Percentiles rank a stretch among this genome's conserved stretches.
phyloP scores from a whole-genome alignment of 2,329 filamentous ascomycete species.

The Pseudogymnoascus sp. region DNA sequence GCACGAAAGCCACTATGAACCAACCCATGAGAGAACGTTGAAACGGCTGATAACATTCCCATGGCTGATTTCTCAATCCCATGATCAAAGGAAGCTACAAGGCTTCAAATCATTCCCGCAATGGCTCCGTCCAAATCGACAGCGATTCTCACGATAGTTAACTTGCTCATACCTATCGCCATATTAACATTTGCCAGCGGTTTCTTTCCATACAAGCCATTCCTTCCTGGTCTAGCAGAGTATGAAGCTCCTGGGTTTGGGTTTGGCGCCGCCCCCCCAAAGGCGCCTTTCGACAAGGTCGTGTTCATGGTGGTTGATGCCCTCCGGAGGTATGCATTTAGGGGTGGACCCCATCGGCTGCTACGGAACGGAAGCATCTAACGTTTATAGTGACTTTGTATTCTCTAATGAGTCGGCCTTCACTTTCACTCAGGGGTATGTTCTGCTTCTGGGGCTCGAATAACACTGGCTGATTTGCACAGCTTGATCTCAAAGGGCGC shows the following conservation, averaged over 20 bases:
- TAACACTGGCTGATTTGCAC: conserved; percentile 11
- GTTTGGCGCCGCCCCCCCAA: conserved; percentile 45
- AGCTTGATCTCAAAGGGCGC: conserved; percentile 76
- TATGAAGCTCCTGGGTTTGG: conserved; percentile 49
- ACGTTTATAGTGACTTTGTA: conserved; percentile 71
- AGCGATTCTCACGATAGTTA: conserved; percentile 52
- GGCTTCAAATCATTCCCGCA: conserved; percentile 6
- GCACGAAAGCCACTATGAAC: conserved; percentile 5
- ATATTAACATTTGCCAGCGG: conserved; percentile 73
- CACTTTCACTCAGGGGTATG: conserved; percentile 75
- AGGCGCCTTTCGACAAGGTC: conserved; percentile 74
- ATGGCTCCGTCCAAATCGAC: conserved; percentile 20
- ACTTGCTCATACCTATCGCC: conserved; percentile 67
- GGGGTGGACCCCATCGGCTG: background rate
- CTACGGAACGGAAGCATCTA: conserved; percentile 12
- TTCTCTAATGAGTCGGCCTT: conserved; percentile 76
- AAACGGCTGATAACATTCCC: background rate
- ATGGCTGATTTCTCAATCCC: background rate
- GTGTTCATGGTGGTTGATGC: conserved; percentile 99
- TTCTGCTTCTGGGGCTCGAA: conserved; percentile 2
- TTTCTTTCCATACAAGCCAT: conserved; percentile 97
- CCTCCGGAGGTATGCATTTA: conserved; percentile 59
- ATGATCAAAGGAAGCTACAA: background rate
- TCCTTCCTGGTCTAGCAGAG: conserved; percentile 73
- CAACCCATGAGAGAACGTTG: background rate